phyloP scores from a whole-genome alignment of 2,329 filamentous ascomycete species.

The Trichoderma guizhouense region DNA sequence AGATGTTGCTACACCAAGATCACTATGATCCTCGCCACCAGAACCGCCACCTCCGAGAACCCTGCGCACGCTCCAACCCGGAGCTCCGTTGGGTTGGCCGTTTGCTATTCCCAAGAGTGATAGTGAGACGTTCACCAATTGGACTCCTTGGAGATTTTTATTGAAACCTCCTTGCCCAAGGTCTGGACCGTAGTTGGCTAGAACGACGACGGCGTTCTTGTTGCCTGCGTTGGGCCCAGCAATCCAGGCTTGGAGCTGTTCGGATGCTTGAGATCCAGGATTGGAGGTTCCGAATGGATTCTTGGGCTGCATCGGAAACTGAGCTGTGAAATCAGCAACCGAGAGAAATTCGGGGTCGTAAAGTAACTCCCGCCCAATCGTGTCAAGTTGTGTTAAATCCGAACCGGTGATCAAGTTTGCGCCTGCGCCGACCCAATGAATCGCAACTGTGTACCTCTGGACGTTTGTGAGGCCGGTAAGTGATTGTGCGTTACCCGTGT shows the following conservation, averaged over 20 bases:
- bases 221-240: neutral
- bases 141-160: neutral
- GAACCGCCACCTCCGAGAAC: slow-evolving; percentile 5
- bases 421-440: slow-evolving; percentile 8
- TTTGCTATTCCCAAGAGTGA: neutral
- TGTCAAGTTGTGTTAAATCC: neutral
- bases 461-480: slow-evolving; percentile 3
- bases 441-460: slow-evolving; percentile 5
- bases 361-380: neutral
- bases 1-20: neutral
- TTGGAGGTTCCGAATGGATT: neutral
- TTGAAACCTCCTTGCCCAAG: neutral
- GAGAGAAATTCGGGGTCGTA: neutral
- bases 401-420: slow-evolving; percentile 3
- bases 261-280: slow-evolving; percentile 1
- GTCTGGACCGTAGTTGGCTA: slow-evolving; percentile 4
- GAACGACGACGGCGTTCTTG: slow-evolving; percentile 6
- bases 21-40: neutral
- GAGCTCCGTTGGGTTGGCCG: neutral
- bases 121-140: slow-evolving; percentile 5
- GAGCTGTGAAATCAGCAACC: neutral
- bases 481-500: neutral
- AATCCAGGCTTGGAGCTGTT: slow-evolving; percentile 7
- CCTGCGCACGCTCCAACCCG: slow-evolving; percentile 7
- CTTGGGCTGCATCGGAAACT: slow-evolving; percentile 7